These are phyloP conservation scores for Trichoderma atroviride DNA, from an alignment of 2,329 filamentous ascomycete species.

Conservation along the genomic window DNA sequence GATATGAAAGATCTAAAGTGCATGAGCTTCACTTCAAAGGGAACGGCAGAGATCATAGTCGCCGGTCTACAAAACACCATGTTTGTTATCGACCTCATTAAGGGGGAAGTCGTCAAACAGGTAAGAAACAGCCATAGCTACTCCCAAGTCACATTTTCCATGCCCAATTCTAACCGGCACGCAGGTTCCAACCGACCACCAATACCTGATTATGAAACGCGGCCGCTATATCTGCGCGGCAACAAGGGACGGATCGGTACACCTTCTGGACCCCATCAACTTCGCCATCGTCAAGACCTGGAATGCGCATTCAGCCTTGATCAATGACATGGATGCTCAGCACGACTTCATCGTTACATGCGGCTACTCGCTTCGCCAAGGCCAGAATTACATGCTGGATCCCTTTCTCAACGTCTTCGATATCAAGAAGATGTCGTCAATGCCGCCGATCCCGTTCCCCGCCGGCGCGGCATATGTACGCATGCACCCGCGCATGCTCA, in stretches of 20 bases:
- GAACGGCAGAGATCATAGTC: conserved; percentile 79
- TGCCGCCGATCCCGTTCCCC: conserved; percentile 90
- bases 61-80: conserved; percentile 85
- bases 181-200: conserved; percentile 69
- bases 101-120: conserved; percentile 72
- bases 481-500: conserved; percentile 94
- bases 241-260: conserved; percentile 77
- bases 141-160: not conserved
- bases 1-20: conserved; percentile 87
- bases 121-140: conserved; percentile 39
- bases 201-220: conserved; percentile 91
- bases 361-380: conserved; percentile 82
- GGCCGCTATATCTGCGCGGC: conserved; percentile 91
- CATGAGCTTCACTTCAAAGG: conserved; percentile 93
- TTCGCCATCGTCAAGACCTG: conserved; percentile 82
- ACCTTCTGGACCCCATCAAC: conserved; percentile 79
- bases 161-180: conserved; percentile 36
- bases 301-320: conserved; percentile 84
- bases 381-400: conserved; percentile 76
- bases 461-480: conserved; percentile 91
- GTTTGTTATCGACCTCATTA: conserved; percentile 72
- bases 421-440: conserved; percentile 82
- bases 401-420: conserved; percentile 95
- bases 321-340: conserved; percentile 97
- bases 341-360: conserved; percentile 95